Base-by-base conservation (phyloP, 108 stramenopile species). In the Skeletonema costatum region DNA sequence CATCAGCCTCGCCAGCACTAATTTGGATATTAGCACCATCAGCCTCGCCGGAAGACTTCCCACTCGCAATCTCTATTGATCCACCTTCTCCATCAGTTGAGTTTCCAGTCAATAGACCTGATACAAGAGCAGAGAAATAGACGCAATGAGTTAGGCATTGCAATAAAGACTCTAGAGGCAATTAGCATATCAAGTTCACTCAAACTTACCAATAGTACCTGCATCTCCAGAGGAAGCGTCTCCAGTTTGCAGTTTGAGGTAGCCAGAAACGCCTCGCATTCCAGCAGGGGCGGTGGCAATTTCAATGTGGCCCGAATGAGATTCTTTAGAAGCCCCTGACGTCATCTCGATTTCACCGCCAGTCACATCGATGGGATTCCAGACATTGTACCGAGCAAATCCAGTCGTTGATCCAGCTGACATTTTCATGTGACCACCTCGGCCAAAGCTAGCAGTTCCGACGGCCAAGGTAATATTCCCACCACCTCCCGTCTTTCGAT, bases 391-490 rank as follows among this genome's bases (percentile, higher is more conserved):
- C 9, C 9, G 63, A 39, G n/a, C 6, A 1, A 51, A 9, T 32
- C 46, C 31, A 59, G n/a, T 61, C 7, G 59, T 68, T 8, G 56
- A 35, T 30, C 63, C 63, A 39, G 63, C 63, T 39, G 63, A 64
- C 2, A 68, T 7, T 19, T 9, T 53, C 53, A 68, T 50, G 58
- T 60, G 2, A 5, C 67, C 67, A 10, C 59, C 59, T 53, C 8
- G n/a, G 53, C 67, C 67, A 64, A n/a, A 31, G n/a, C 59, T 10
- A 0, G 59, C 59, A 4, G 59, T 50, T 17, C 67, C 67, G 16
- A 61, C 67, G 8, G 59, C 60, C 30, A 68, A 51, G 21, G 70
- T 71, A 31, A 76, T 70, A 39, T 76, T 76, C 3, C 75, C 75
- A 12, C 75, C 75, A 14, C 32, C 14, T 33, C 75, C 75, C 13